A percentile compares a stretch with the other conserved stretches of the same genome.
phyloP scores from a whole-genome alignment of 257 asterid genomes.

The Solanum megistacrolobum region DNA sequence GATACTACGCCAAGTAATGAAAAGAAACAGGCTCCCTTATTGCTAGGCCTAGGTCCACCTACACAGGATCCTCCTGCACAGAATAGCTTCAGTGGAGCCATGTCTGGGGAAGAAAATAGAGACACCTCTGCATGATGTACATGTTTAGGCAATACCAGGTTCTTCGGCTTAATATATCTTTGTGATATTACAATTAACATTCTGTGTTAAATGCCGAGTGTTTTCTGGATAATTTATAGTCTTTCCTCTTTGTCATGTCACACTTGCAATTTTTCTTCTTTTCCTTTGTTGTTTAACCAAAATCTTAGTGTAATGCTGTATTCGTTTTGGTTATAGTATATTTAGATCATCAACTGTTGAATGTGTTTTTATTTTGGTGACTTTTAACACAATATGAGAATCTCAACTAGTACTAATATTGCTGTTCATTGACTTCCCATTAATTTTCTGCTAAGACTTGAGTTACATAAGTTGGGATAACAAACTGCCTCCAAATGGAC shows the following conservation, averaged over 20 bases:
- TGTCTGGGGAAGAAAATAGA: not conserved
- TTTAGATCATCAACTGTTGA: not conserved
- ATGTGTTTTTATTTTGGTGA: not conserved
- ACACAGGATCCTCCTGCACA: slow-evolving; percentile 4
- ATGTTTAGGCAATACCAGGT: not conserved
- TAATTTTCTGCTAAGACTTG: not conserved
- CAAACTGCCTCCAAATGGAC: not conserved
- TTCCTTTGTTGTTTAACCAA: not conserved
- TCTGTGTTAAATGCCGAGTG: not conserved
- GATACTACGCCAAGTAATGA: slow-evolving; percentile 20
- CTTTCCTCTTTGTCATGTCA: not conserved
- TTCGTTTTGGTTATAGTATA: not conserved
- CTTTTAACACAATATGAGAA: not conserved
- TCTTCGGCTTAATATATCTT: not conserved
- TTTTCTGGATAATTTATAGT: not conserved
- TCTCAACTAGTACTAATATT: not conserved
- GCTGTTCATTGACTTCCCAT: not conserved
- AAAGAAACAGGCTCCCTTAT: slow-evolving; percentile 44
- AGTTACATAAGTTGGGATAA: not conserved
- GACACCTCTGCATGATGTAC: slow-evolving; percentile 2
- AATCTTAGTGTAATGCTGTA: not conserved
- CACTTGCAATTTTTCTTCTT: not conserved
- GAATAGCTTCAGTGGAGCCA: not conserved
- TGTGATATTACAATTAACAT: not conserved
- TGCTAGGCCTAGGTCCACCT: slow-evolving; percentile 45